Percentiles rank a stretch among this genome's conserved stretches.
Conservation (phyloP, 2,329 filamentous ascomycete genomes). For the Akanthomyces uredinophilus region DNA sequence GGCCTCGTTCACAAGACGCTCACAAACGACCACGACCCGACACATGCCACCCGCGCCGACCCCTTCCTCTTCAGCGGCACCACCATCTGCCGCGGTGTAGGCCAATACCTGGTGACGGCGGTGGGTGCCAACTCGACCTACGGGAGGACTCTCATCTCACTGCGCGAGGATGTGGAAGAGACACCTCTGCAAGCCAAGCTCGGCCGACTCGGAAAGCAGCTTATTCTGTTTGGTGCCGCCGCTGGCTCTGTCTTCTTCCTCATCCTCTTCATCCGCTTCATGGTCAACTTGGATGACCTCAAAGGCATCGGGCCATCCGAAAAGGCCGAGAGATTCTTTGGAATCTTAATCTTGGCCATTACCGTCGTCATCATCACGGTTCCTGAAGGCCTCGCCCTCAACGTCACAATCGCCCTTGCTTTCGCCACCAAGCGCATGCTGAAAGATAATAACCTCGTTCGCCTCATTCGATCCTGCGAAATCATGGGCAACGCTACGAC, state of each 20-base stretch:
- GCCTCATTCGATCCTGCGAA: constrained; percentile 54
- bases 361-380: constrained; percentile 57
- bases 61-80: constrained; percentile 78
- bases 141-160: constrained; percentile 72
- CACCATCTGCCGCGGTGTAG: constrained; percentile 71
- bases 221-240: constrained; percentile 41
- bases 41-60: constrained; percentile 51
- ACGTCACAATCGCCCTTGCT: constrained; percentile 56
- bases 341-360: constrained; percentile 53
- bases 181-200: constrained; percentile 75
- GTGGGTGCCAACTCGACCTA: constrained; percentile 69
- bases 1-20: constrained; percentile 62
- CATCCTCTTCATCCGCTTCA: constrained; percentile 35
- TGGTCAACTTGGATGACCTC: constrained; percentile 27
- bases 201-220: constrained; percentile 72
- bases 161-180: constrained; percentile 70
- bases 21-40: constrained; percentile 54
- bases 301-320: constrained; percentile 37
- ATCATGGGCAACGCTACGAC: constrained; percentile 61
- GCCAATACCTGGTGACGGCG: constrained; percentile 69
- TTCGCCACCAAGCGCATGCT: constrained; percentile 61
- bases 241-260: constrained; percentile 40
- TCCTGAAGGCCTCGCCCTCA: constrained; percentile 55
- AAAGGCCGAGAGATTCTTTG: constrained; percentile 54
- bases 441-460: constrained; percentile 58